Base-by-base conservation (phyloP, 768 basidiomycete genomes). In the Amanita polypyramis region DNA sequence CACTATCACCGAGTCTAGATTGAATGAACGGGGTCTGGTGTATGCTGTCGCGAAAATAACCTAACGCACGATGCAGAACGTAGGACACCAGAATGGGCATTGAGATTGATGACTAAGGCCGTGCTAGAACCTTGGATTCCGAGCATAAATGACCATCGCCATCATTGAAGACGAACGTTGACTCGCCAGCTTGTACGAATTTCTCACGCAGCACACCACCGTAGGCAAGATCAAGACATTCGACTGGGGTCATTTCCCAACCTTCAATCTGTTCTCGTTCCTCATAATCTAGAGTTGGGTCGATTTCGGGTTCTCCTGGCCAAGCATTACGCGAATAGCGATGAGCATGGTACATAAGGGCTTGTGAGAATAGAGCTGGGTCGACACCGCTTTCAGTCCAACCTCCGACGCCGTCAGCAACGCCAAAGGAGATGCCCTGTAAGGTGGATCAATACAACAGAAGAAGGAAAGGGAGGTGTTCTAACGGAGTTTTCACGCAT, bases 351-450 rank as follows among this genome's bases (percentile, higher is more conserved):
- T 82, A 93, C 86, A 94, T 92, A 43, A 97, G 68, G 0, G 88
- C 78, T 65, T 96, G 93, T 1, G 91, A 82, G 68, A 94, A 97
- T 38, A 94, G 68, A 0, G 90, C 82, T 1, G 90, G 90, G 64
- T 96, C 91, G 45, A 89, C 76, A 12, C 89, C 85, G 21, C 77
- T 76, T 32, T 82, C 77, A 41, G 78, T 75, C 94, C 94, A 97
- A 15, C 93, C 92, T 1, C 92, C 92, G 3, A 96, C 92, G 15
- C 93, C 93, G 56, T 97, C 93, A 33, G 92, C 88, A 4, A 96
- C 77, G 32, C 89, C 91, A 45, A 96, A 71, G 2, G 85, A 76
- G 23, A 88, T 61, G 19, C 86, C 85, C 85, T 89, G 52, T 37
- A 56, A 38, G 39, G 55, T 40, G 53, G 70, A 27, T 73, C 68